Percentiles rank a stretch among this genome's conserved stretches.
Evolutionary conservation across 2,329 filamentous ascomycete species (phyloP).

Genomic region (Aspergillus sp.): DNA sequence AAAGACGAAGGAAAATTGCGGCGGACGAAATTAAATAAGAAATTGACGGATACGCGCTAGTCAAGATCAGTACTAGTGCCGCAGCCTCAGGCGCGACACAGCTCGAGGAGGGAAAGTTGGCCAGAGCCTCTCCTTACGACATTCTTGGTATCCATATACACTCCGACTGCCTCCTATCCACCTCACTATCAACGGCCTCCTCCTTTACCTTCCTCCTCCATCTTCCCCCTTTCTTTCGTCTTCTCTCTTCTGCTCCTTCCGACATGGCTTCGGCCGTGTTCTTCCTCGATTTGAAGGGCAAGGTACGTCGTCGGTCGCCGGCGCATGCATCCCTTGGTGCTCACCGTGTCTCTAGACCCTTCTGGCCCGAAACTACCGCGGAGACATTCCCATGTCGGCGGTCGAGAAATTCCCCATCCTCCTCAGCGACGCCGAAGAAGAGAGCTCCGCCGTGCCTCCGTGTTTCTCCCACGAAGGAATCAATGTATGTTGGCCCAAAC

Average conservation of each 20-base stretch:
- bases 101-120: not conserved
- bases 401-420: conserved; percentile 97
- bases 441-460: conserved; percentile 92
- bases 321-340: conserved; percentile 6
- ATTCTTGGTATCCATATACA: not conserved
- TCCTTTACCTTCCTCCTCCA: not conserved
- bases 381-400: conserved; percentile 98
- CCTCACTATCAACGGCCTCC: not conserved
- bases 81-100: not conserved
- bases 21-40: conserved; percentile 13
- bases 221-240: not conserved
- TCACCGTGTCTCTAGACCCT: conserved; percentile 67
- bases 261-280: conserved; percentile 95
- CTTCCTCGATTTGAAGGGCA: conserved; percentile 99
- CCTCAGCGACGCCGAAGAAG: conserved; percentile 97
- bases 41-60: conserved; percentile 20
- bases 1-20: conserved; percentile 18
- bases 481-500: conserved; percentile 63
- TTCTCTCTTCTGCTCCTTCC: conserved; percentile 17
- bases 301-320: conserved; percentile 59
- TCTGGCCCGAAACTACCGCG: conserved; percentile 94
- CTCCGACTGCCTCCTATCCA: not conserved
- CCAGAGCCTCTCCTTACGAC: not conserved
- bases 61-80: conserved; percentile 15
- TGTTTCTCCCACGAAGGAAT: conserved; percentile 99